Conservation (phyloP, 2,329 filamentous ascomycete genomes). For the Colletotrichum filicis region DNA sequence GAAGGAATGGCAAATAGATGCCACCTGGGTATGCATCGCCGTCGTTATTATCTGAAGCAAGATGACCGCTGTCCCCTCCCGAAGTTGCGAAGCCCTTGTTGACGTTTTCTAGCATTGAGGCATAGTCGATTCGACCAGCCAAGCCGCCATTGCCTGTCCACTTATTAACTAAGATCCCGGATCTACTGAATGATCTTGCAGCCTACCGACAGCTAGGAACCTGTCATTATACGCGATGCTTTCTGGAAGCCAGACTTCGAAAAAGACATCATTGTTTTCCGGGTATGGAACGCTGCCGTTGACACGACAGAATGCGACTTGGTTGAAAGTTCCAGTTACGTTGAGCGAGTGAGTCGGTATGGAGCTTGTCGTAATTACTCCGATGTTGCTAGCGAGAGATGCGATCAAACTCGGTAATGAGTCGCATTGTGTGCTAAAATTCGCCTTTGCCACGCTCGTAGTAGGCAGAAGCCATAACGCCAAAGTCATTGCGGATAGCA, state of each 20-base stretch:
- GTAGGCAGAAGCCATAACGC: not conserved
- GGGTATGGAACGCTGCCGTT: conserved; percentile 5
- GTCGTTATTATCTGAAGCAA: conserved; percentile 1
- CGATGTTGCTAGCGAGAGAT: not conserved
- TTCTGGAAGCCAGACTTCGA: conserved; percentile 14
- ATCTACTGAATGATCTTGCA: not conserved
- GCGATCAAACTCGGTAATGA: not conserved
- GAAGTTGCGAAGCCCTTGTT: conserved; percentile 16
- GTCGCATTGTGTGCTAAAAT: not conserved
- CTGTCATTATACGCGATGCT: not conserved
- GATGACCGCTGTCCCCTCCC: conserved; percentile 21
- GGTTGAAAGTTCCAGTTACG: conserved; percentile 5
- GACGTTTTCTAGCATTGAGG: conserved; percentile 14
- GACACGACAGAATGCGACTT: not conserved
- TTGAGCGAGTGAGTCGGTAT: not conserved
- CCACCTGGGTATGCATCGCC: conserved; percentile 19
- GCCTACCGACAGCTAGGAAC: conserved; percentile 19
- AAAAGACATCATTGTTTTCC: conserved; percentile 13
- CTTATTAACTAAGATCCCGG: not conserved
- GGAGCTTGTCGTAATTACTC: not conserved
- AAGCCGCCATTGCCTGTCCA: conserved; percentile 22
- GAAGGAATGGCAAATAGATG: not conserved
- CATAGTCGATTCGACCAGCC: conserved; percentile 16
- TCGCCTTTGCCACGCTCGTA: not conserved
- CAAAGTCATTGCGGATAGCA: conserved; percentile 1